These are phyloP conservation scores for Cyamopsis tetragonoloba DNA, from an alignment of 306 rosid genomes.

Conservation along the genomic window DNA sequence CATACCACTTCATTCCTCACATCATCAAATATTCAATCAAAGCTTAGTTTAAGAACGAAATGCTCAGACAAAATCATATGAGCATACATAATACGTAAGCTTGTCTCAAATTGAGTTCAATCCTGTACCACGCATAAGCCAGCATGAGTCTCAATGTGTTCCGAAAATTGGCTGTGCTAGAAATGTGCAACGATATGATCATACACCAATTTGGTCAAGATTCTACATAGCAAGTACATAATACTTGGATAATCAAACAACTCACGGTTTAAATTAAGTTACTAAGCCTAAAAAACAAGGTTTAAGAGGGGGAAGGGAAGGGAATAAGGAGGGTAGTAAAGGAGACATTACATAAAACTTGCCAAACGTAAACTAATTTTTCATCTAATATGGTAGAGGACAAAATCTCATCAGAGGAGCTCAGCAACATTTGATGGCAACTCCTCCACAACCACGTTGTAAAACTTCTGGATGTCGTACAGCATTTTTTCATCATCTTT, in stretches of 20 bases:
- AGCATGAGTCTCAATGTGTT: too few species aligned
- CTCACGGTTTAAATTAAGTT: conserved; percentile 27
- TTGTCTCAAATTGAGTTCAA: background rate
- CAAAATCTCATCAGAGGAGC: conserved; percentile 66
- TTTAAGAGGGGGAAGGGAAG: background rate
- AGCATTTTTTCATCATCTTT: conserved; percentile 66
- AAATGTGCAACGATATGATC: conserved; percentile 31
- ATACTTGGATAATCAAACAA: conserved; percentile 27
- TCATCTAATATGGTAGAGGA: conserved; percentile 22
- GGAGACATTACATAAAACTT: conserved; percentile 31
- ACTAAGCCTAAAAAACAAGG: conserved; percentile 37
- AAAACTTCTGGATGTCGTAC: conserved; percentile 75
- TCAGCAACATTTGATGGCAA: conserved; percentile 80
- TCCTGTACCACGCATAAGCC: background rate
- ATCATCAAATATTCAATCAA: too few species aligned
- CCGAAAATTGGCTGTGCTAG: conserved; percentile 22
- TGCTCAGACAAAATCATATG: too few species aligned
- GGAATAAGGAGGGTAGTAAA: background rate
- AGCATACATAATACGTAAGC: too few species aligned
- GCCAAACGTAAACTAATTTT: conserved; percentile 28
- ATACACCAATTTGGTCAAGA: conserved; percentile 28
- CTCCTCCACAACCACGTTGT: conserved; percentile 70
- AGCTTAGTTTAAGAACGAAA: too few species aligned
- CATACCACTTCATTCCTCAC: background rate
- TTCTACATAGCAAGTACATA: conserved; percentile 34